Base-by-base conservation (phyloP, 225 moss, liverwort and hornwort genomes). In the Sphagnum contortum region DNA sequence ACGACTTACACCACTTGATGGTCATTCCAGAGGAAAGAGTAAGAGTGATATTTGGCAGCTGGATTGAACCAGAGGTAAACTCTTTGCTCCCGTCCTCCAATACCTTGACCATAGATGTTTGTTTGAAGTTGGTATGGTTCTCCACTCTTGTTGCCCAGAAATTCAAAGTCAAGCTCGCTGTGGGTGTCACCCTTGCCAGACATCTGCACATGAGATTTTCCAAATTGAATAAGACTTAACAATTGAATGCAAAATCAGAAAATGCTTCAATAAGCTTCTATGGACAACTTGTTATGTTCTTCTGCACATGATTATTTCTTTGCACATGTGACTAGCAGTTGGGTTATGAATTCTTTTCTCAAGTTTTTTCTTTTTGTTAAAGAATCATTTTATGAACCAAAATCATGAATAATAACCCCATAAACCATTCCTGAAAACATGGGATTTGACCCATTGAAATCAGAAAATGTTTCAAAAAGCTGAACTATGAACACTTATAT, bases 81-180 rank as follows among this genome's bases (percentile, higher is more conserved):
- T 11, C 84, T 87, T 55, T 82, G 79, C 76, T 91, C 91, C 12
- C 84, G 64, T 51, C 71, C 69, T 6, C 71, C 82, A 13, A 51
- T 62, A 46, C 88, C 84, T 8, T 70, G 73, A 46, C 85, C 57
- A 12, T 72, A 79, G 0, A 79, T 6, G 44, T 91, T 91, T 4
- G 91, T 91, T 55, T 89, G 91, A 54, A 91, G 48, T 4, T 77
- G 74, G 50, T 87, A 87, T 3, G 91, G 91, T 47, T 85, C 11
- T 13, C 89, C 89, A n/a, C 82, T 83, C 4, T 69, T 66, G 73
- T 91, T 91, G 10, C 91, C 91, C 48, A 89, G 65, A 62, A 91
- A 91, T 68, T 91, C 91, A 44, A 91, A 89, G 68, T 91, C 91
- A 9, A 89, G 50, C 73, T 91, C 91, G 46, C 88, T 85, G 70